phyloP scores from a whole-genome alignment of 164 flowering plant species.

The Nelumbo lutea region DNA sequence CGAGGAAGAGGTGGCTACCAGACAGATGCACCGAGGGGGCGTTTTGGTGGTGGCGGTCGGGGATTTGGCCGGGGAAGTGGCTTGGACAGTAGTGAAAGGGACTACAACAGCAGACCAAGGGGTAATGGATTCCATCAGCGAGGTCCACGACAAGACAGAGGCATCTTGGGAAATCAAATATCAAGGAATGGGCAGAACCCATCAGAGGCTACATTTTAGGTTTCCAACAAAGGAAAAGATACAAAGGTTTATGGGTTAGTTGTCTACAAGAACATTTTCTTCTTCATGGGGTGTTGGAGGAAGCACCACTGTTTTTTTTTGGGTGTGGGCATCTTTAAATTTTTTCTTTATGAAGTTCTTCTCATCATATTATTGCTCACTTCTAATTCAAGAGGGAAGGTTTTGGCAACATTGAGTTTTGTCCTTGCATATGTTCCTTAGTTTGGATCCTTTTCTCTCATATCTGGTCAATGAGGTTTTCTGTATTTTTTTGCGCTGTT shows the following conservation, averaged over 20 bases:
- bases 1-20: constrained; percentile 67
- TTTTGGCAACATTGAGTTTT: not conserved
- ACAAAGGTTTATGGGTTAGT: not conserved
- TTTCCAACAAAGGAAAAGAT: not conserved
- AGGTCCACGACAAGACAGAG: constrained; percentile 44
- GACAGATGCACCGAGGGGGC: constrained; percentile 51
- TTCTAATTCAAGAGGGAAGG: not conserved
- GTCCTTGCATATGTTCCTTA: no score
- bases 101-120: constrained; percentile 45
- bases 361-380: not conserved
- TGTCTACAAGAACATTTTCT: not conserved
- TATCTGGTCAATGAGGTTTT: no score
- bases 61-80: constrained; percentile 40
- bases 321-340: not conserved
- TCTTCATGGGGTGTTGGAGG: not conserved
- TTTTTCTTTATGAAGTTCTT: not conserved
- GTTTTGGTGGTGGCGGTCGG: constrained; percentile 40
- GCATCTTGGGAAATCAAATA: constrained; percentile 29
- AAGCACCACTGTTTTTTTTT: not conserved
- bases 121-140: constrained; percentile 66
- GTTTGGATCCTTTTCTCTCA: no score
- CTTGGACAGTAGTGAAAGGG: constrained; percentile 45
- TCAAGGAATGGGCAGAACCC: constrained; percentile 34
- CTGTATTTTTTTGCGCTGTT: no score
- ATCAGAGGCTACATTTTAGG: constrained; percentile 17